phyloP scores from a whole-genome alignment of 148 eudicot species.

The Heliamphora exappendiculata region DNA sequence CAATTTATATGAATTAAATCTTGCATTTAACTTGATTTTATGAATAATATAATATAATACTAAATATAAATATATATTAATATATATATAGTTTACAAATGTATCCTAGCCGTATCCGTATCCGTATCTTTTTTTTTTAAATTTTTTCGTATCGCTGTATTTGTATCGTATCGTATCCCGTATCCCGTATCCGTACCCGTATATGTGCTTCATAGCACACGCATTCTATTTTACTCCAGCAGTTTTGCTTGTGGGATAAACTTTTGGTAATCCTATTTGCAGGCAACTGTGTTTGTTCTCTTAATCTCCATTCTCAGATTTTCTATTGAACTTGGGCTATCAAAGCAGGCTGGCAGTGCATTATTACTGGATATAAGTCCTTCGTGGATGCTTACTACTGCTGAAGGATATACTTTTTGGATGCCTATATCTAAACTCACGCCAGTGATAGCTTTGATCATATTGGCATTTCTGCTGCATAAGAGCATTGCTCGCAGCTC shows the following conservation, averaged over 20 bases:
- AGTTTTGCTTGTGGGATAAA: slow-evolving; percentile 2
- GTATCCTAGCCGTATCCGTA: too few species aligned
- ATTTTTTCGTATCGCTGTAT: too few species aligned
- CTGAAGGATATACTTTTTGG: slow-evolving; percentile 43
- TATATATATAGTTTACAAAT: too few species aligned
- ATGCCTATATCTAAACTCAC: slow-evolving; percentile 32
- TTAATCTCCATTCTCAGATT: slow-evolving; percentile 55
- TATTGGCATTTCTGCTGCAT: slow-evolving; percentile 46
- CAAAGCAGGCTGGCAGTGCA: slow-evolving; percentile 59
- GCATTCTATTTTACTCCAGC: background rate
- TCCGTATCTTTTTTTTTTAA: too few species aligned
- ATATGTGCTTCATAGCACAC: too few species aligned
- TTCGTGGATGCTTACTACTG: slow-evolving; percentile 36
- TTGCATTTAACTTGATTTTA: too few species aligned
- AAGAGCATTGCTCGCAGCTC: slow-evolving; percentile 27
- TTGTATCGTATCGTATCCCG: too few species aligned
- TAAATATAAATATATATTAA: too few species aligned
- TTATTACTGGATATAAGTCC: slow-evolving; percentile 27
- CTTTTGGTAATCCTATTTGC: slow-evolving; percentile 24
- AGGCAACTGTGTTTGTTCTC: slow-evolving; percentile 51
- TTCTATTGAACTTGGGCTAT: slow-evolving; percentile 65
- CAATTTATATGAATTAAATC: too few species aligned
- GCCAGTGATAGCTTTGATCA: slow-evolving; percentile 43
- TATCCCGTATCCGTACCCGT: too few species aligned
- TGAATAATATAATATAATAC: too few species aligned